Evolutionary conservation across 2,329 filamentous ascomycete species (phyloP).

Genomic region (Phoma herbarum): DNA sequence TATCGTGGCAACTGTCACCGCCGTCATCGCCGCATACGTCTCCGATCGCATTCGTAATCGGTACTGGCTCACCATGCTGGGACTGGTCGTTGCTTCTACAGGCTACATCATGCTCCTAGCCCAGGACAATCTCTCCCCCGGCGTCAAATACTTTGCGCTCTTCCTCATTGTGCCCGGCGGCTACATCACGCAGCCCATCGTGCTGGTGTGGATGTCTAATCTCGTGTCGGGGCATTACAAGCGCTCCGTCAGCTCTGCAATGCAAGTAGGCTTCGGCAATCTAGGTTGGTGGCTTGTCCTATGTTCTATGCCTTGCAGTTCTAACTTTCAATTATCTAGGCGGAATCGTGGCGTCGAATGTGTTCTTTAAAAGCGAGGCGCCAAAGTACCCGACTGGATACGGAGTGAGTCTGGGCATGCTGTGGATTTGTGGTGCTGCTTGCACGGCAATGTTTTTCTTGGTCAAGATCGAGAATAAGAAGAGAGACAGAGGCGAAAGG

Average conservation of each 20-base stretch:
- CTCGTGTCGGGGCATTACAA: slow-evolving; percentile 68
- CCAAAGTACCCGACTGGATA: slow-evolving; percentile 61
- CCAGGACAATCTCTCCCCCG: slow-evolving; percentile 55
- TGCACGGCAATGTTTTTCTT: slow-evolving; percentile 55
- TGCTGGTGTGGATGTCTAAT: slow-evolving; percentile 66
- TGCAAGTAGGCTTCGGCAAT: slow-evolving; percentile 60
- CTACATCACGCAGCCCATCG: slow-evolving; percentile 64
- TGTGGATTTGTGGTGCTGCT: slow-evolving; percentile 58
- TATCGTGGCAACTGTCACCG: slow-evolving; percentile 49
- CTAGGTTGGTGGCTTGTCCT: slow-evolving; percentile 20
- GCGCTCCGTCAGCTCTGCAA: slow-evolving; percentile 60
- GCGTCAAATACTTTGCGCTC: slow-evolving; percentile 63
- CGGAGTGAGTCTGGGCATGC: slow-evolving; percentile 57
- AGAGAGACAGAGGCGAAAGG: slow-evolving; percentile 57
- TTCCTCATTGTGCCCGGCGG: slow-evolving; percentile 64
- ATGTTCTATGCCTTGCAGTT: neutral
- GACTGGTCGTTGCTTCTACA: slow-evolving; percentile 59
- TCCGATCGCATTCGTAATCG: slow-evolving; percentile 63
- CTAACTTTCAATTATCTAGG: slow-evolving; percentile 29
- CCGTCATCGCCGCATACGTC: slow-evolving; percentile 52
- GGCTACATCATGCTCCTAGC: slow-evolving; percentile 65
- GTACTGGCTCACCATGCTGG: slow-evolving; percentile 62
- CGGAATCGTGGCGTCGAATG: slow-evolving; percentile 61
- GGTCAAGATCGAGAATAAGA: slow-evolving; percentile 58
- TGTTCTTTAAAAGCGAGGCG: slow-evolving; percentile 57